Evolutionary conservation across 148 eudicot species (phyloP).

Genomic region (Amaranthus cruentus): DNA sequence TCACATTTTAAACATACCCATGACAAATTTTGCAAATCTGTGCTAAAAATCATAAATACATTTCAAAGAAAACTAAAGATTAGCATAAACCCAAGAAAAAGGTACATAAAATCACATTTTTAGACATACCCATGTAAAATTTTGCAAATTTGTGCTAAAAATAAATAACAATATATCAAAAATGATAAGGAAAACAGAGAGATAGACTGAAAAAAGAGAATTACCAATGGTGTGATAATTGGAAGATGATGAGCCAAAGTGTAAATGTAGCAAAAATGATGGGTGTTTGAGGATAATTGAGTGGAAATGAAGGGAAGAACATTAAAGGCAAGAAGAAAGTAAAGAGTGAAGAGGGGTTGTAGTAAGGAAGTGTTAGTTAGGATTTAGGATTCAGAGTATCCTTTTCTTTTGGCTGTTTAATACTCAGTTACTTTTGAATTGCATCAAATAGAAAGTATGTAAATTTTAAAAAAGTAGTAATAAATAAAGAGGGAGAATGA

Average conservation of each 20-base stretch:
- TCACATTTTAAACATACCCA: too few relatives aligned
- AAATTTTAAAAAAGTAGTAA: too few relatives aligned
- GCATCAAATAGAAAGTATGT: too few relatives aligned
- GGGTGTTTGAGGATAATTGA: constrained; percentile 23
- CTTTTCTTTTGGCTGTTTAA: neutral
- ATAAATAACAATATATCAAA: constrained; percentile 4
- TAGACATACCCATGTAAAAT: constrained; percentile 3
- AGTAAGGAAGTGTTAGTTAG: constrained; percentile 11
- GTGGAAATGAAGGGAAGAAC: constrained; percentile 29
- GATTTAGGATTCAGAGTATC: neutral
- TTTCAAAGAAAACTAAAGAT: neutral
- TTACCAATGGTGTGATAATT: constrained; percentile 10
- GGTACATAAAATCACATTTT: neutral
- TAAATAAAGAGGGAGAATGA: too few relatives aligned
- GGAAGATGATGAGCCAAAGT: neutral
- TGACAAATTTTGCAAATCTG: neutral
- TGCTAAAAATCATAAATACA: neutral
- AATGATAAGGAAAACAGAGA: neutral
- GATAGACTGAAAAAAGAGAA: neutral
- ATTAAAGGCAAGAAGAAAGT: constrained; percentile 12
- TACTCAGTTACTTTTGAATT: neutral
- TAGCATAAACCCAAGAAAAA: neutral
- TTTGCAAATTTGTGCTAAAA: neutral
- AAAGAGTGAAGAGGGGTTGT: neutral
- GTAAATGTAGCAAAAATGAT: constrained; percentile 16